Percentiles rank a stretch among this genome's conserved stretches.
These are phyloP conservation scores for Stygiomarasmius scandens DNA, from an alignment of 1,284 basidiomycete species.

Conservation along the genomic window DNA sequence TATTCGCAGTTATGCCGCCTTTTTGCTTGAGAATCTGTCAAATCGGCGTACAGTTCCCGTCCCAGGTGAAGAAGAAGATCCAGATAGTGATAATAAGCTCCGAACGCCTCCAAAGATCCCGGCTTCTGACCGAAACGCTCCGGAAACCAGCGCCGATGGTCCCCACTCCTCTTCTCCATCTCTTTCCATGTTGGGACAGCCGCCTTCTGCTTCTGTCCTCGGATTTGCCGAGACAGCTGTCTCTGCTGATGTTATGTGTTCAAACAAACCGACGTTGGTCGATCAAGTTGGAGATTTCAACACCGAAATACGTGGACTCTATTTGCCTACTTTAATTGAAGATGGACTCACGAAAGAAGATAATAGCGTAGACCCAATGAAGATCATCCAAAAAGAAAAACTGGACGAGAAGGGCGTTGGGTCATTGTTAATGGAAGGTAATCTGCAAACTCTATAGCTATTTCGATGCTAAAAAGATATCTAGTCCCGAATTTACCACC, in stretches of 20 bases:
- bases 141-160: slow-evolving; percentile 4
- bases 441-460: too few relatives aligned
- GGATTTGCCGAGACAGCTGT: not conserved
- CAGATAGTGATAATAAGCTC: not conserved
- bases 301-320: not conserved
- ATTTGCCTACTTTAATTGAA: slow-evolving; percentile 17
- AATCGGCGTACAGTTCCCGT: not conserved
- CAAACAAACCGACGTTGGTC: not conserved
- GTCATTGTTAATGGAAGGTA: slow-evolving; percentile 55
- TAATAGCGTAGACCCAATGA: slow-evolving; percentile 33
- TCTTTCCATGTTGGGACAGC: slow-evolving; percentile 42
- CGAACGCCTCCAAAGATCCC: too few relatives aligned
- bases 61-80: not conserved
- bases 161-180: slow-evolving; percentile 32
- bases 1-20: slow-evolving; percentile 20
- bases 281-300: not conserved
- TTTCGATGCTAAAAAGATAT: not conserved
- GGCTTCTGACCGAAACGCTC: not conserved
- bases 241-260: not conserved
- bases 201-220: slow-evolving; percentile 32
- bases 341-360: not conserved
- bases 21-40: slow-evolving; percentile 24
- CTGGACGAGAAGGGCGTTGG: slow-evolving; percentile 48
- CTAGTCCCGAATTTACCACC: slow-evolving; percentile 55
- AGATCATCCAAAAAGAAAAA: slow-evolving; percentile 53